Evolutionary conservation across 352 stramenopile species (phyloP).

Genomic region (Globisporangium spinosum): DNA sequence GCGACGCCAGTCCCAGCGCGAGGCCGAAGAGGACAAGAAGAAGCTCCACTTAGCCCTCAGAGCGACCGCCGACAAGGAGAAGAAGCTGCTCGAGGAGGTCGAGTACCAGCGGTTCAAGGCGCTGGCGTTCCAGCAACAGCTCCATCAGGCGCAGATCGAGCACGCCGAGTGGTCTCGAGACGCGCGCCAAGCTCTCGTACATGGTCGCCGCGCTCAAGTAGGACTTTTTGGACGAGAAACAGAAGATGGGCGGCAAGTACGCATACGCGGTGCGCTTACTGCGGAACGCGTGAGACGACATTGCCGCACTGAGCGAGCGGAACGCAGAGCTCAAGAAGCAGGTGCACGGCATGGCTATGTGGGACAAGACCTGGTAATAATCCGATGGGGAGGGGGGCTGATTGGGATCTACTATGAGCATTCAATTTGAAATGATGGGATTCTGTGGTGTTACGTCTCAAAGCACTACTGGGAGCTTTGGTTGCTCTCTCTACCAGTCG

Average conservation of each 20-base stretch:
- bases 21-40: slow-evolving; percentile 61
- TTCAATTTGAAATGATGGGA: no score
- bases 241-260: slow-evolving; percentile 48
- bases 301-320: slow-evolving; percentile 41
- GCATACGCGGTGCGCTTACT: slow-evolving; percentile 45
- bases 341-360: slow-evolving; percentile 34
- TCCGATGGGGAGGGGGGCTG: no score
- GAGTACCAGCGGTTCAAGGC: slow-evolving; percentile 50
- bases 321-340: slow-evolving; percentile 60
- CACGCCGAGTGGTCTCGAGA: slow-evolving; percentile 50
- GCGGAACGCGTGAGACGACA: slow-evolving; percentile 59
- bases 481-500: background rate
- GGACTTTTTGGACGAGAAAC: slow-evolving; percentile 47
- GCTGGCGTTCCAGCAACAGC: slow-evolving; percentile 52
- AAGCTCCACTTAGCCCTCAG: slow-evolving; percentile 40
- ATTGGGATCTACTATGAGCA: no score
- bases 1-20: slow-evolving; percentile 43
- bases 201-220: slow-evolving; percentile 52
- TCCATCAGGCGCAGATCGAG: slow-evolving; percentile 52
- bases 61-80: slow-evolving; percentile 69
- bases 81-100: slow-evolving; percentile 73
- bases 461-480: background rate
- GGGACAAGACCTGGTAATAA: slow-evolving; percentile 32
- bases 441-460: background rate
- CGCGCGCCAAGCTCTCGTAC: slow-evolving; percentile 35